A percentile compares a stretch with the other conserved stretches of the same genome.
Evolutionary conservation across 2,329 filamentous ascomycete genomes (phyloP).

Genomic region (Cladosporium austrohemisphaericum): DNA sequence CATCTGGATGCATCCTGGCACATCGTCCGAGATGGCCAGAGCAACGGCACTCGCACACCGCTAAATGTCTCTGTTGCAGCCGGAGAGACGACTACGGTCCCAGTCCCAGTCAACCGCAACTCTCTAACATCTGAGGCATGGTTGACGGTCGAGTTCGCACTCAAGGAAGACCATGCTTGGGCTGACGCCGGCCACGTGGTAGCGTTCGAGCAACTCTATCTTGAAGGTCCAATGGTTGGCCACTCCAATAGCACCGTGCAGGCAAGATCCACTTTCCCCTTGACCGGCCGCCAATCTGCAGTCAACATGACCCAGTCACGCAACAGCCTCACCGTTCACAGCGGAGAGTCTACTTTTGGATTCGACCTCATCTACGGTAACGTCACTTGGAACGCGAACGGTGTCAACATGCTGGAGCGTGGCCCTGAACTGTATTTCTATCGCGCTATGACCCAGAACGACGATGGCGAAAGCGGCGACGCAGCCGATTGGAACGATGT

Average conservation of each 20-base stretch:
- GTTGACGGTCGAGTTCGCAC: constrained; percentile 28
- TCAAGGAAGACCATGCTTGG: constrained; percentile 33
- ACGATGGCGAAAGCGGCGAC: constrained; percentile 48
- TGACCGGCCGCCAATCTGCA: constrained; percentile 1
- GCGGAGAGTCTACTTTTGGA: constrained; percentile 2
- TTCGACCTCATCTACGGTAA: constrained; percentile 13
- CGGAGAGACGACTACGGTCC: constrained; percentile 19
- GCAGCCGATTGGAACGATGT: constrained; percentile 51
- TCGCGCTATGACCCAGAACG: constrained; percentile 66
- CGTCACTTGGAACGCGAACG: constrained; percentile 24
- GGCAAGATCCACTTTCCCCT: neutral
- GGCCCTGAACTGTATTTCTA: constrained; percentile 46
- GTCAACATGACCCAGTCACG: constrained; percentile 8
- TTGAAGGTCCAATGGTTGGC: constrained; percentile 27
- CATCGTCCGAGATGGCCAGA: constrained; percentile 6
- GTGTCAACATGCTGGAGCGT: constrained; percentile 21
- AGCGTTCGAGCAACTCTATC: constrained; percentile 27
- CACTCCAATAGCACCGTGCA: constrained; percentile 9
- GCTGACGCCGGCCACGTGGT: constrained; percentile 36
- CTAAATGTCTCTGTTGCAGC: constrained; percentile 17
- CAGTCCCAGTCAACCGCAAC: constrained; percentile 15
- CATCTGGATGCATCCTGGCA: constrained; percentile 17
- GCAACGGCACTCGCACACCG: neutral
- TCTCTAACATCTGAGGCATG: constrained; percentile 18
- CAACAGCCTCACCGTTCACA: constrained; percentile 11